These are phyloP conservation scores for Mucor racemosus DNA, from an alignment of 371 early-diverging fungal species.

Conservation along the genomic window DNA sequence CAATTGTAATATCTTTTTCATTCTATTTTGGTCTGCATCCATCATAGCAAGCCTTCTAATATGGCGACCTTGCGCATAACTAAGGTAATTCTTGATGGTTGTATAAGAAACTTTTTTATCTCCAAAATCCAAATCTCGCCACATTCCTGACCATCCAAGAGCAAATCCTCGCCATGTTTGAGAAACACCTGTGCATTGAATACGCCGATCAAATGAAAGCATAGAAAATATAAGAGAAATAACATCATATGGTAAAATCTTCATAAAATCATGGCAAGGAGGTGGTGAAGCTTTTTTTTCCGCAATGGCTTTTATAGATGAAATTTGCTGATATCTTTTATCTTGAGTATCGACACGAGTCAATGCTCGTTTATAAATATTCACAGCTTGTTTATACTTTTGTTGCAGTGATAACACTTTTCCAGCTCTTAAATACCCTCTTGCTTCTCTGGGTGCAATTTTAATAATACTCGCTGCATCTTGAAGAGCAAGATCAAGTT, in stretches of 20 bases:
- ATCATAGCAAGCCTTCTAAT: slow-evolving; percentile 29
- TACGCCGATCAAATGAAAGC: slow-evolving; percentile 40
- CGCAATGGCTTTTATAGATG: slow-evolving; percentile 11
- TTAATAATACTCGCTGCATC: slow-evolving; percentile 39
- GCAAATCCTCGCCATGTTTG: slow-evolving; percentile 38
- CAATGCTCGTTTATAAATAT: slow-evolving; percentile 31
- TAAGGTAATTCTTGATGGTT: slow-evolving; percentile 30
- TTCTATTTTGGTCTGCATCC: slow-evolving; percentile 13
- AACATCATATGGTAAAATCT: slow-evolving; percentile 41
- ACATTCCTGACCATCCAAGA: slow-evolving; percentile 40
- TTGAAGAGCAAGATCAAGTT: slow-evolving; percentile 25
- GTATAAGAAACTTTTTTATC: slow-evolving; percentile 12
- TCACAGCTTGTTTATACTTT: slow-evolving; percentile 21
- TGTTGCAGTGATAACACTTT: slow-evolving; percentile 33
- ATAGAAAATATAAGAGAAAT: slow-evolving; percentile 34
- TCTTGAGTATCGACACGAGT: slow-evolving; percentile 25
- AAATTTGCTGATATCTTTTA: slow-evolving; percentile 20
- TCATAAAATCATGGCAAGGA: slow-evolving; percentile 28
- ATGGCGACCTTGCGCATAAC: slow-evolving; percentile 33
- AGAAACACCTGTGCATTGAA: slow-evolving; percentile 43
- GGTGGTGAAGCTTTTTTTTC: slow-evolving; percentile 12
- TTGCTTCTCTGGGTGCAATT: slow-evolving; percentile 28
- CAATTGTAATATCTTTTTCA: slow-evolving; percentile 25
- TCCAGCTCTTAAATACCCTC: slow-evolving; percentile 47
- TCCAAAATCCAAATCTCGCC: slow-evolving; percentile 42